These are phyloP conservation scores for Crataegus laevigata DNA, from an alignment of 306 rosid species.

Conservation along the genomic window DNA sequence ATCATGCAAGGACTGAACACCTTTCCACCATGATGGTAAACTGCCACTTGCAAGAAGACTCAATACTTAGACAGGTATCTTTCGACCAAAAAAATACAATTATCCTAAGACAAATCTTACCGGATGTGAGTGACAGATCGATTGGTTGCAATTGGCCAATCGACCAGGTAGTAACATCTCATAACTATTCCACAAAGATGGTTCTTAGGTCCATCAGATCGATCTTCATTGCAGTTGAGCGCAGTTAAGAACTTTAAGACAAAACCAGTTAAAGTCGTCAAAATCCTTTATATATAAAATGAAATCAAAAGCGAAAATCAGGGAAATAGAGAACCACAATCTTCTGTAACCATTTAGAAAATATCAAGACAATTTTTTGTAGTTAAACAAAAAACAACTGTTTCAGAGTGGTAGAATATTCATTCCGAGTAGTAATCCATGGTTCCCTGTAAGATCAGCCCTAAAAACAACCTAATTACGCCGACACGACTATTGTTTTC, in stretches of 20 bases:
- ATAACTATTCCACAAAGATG: too few species aligned
- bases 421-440: constrained; percentile 11
- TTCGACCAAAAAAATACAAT: too few species aligned
- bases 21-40: too few species aligned
- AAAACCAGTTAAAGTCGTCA: neutral
- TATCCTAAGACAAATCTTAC: neutral
- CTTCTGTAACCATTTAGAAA: neutral
- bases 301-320: neutral
- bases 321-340: neutral
- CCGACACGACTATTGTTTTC: constrained; percentile 51
- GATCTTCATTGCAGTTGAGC: neutral
- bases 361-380: neutral
- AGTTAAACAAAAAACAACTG: neutral
- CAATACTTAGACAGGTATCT: too few species aligned
- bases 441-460: constrained; percentile 18
- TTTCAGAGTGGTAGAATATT: neutral
- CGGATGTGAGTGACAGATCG: neutral
- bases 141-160: neutral
- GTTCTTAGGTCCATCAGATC: too few species aligned
- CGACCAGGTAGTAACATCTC: neutral
- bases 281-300: neutral
- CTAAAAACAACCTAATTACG: constrained; percentile 7
- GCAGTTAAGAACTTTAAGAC: neutral
- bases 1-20: too few species aligned
- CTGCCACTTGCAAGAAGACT: too few species aligned